Evolutionary conservation across 345 rosid genomes (phyloP).

Genomic region (Citrus medica): DNA sequence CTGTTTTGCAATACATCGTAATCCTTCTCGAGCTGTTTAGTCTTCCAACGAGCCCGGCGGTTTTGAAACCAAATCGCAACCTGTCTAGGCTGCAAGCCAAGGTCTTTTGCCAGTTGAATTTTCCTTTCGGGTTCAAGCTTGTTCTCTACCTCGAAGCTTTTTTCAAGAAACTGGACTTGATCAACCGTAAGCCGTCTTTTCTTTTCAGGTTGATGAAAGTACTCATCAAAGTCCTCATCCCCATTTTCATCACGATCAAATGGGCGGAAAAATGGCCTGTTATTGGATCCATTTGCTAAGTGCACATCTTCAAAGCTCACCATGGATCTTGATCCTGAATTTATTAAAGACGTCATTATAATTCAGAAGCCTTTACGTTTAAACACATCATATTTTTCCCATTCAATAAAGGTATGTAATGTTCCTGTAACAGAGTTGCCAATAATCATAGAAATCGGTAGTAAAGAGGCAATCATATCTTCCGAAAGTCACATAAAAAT

Average conservation of each 20-base stretch:
- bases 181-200: slow-evolving; percentile 42
- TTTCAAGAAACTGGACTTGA: slow-evolving; percentile 68
- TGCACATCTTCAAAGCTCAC: slow-evolving; percentile 40
- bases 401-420: too few species aligned
- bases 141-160: slow-evolving; percentile 54
- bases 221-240: slow-evolving; percentile 47
- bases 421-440: neutral
- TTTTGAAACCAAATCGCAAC: slow-evolving; percentile 73
- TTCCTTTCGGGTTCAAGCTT: slow-evolving; percentile 69
- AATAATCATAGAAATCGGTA: neutral
- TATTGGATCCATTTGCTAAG: slow-evolving; percentile 19
- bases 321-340: slow-evolving; percentile 44
- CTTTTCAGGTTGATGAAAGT: slow-evolving; percentile 45
- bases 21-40: slow-evolving; percentile 61
- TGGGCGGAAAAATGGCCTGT: slow-evolving; percentile 26
- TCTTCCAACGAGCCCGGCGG: slow-evolving; percentile 62
- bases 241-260: slow-evolving; percentile 41
- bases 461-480: neutral
- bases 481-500: neutral
- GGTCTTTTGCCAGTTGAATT: slow-evolving; percentile 59
- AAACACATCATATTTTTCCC: too few species aligned
- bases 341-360: neutral
- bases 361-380: neutral
- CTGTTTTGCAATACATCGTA: slow-evolving; percentile 41
- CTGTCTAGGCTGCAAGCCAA: slow-evolving; percentile 68